Evolutionary conservation across 805 yeast genomes (phyloP).

Genomic region (Candida sonorensis): DNA sequence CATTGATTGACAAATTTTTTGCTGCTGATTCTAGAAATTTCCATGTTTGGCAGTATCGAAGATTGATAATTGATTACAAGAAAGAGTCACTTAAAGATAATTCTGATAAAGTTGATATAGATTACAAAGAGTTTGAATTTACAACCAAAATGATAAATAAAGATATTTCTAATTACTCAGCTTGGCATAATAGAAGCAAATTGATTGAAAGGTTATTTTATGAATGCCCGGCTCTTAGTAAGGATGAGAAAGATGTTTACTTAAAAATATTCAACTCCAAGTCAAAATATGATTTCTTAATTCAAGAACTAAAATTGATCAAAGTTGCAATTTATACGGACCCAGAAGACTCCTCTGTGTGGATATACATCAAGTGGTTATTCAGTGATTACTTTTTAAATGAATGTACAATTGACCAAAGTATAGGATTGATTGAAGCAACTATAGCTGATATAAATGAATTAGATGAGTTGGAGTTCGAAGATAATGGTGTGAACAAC

Average conservation of each 20-base stretch:
- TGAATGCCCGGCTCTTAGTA: slow-evolving; percentile 9
- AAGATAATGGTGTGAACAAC: slow-evolving; percentile 56
- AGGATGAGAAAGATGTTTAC: slow-evolving; percentile 9
- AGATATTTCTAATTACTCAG: slow-evolving; percentile 88
- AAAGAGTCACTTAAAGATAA: slow-evolving; percentile 6
- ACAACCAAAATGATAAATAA: slow-evolving; percentile 73
- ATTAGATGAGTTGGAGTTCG: slow-evolving; percentile 65
- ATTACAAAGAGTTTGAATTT: slow-evolving; percentile 57
- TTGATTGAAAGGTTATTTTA: slow-evolving; percentile 50
- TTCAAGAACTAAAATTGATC: slow-evolving; percentile 57
- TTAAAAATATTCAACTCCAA: slow-evolving; percentile 12
- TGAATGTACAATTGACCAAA: slow-evolving; percentile 22
- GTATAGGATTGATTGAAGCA: slow-evolving; percentile 30
- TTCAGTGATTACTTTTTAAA: slow-evolving; percentile 37
- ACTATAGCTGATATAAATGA: slow-evolving; percentile 49
- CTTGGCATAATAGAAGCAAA: slow-evolving; percentile 87
- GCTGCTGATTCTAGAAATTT: slow-evolving; percentile 75
- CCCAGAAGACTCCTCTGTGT: slow-evolving; percentile 88
- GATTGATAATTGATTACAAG: slow-evolving; percentile 50
- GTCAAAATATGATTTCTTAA: slow-evolving; percentile 28
- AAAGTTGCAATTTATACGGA: slow-evolving; percentile 87
- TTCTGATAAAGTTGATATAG: slow-evolving; percentile 14
- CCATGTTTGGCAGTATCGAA: slow-evolving; percentile 94
- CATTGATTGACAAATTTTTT: slow-evolving; percentile 60
- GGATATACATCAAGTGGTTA: slow-evolving; percentile 87